Evolutionary conservation across 352 stramenopile species (phyloP).

Genomic region (Blastocystis sp.): DNA sequence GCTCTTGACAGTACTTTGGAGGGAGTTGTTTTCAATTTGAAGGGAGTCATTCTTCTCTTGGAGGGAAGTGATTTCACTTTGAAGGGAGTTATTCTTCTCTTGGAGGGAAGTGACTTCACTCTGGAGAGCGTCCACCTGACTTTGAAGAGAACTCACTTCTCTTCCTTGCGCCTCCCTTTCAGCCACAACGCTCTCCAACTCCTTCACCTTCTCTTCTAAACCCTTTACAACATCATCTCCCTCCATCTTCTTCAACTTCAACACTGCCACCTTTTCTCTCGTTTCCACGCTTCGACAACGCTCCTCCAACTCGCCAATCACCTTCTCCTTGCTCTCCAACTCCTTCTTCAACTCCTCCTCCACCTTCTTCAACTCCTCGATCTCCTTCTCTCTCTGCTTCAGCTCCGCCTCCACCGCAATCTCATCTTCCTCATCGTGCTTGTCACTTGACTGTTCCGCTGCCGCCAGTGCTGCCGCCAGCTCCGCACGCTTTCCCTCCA

Average conservation of each 20-base stretch:
- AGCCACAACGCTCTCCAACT: not conserved
- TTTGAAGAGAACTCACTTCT: too few species aligned
- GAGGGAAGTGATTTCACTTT: not conserved
- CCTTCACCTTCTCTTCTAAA: not conserved
- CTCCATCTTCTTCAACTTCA: not conserved
- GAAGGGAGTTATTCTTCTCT: not conserved
- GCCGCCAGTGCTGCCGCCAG: not conserved
- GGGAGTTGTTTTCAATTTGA: not conserved
- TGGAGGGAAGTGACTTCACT: too few species aligned
- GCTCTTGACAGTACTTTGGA: too few species aligned
- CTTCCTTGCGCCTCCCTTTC: not conserved
- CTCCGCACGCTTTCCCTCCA: not conserved
- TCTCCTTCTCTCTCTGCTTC: constrained; percentile 32
- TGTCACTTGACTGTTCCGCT: not conserved
- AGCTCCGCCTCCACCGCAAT: constrained; percentile 28
- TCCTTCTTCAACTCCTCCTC: not conserved
- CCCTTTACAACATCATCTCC: too few species aligned
- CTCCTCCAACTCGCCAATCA: not conserved
- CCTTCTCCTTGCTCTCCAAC: constrained; percentile 13
- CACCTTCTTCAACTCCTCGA: not conserved
- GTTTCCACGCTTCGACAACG: not conserved
- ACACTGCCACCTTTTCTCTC: not conserved
- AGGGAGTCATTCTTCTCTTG: not conserved
- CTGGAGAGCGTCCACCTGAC: too few species aligned
- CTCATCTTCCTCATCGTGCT: constrained; percentile 40